Base-by-base conservation (phyloP, 1,139 yeast species). In the Hansenula anomala region DNA sequence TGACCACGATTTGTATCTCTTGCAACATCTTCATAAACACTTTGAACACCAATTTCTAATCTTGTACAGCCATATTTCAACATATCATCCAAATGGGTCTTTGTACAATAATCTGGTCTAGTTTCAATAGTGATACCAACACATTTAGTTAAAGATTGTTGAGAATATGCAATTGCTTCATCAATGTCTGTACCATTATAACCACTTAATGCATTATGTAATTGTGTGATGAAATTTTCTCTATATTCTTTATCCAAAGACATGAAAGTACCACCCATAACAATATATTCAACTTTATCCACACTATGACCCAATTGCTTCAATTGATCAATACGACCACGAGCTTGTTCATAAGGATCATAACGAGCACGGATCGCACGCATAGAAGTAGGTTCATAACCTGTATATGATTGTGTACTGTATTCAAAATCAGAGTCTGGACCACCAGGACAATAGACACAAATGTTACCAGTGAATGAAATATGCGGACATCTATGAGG, bases 201-300 rank as follows among this genome's bases (percentile, higher is more conserved):
- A 24, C 99, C 99, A 13, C 96, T 87, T 41, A 92, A 69, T 0
- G 98, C 98, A 62, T 92, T 94, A 61, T 92, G 99, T 50, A 92
- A 67, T 54, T 85, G 89, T 14, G 92, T 78, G 45, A 92, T 90
- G 54, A 92, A 94, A 36, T 72, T 76, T 59, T 92, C 98, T 43
- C 98, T 71, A 63, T 92, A 92, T 38, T 84, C 92, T 35, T 79
- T 75, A 11, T 96, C 95, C 45, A 92, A 70, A 8, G 96, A 85
- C 99, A 92, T 92, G 59, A 92, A 92, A 0, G 99, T 92, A 47
- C 99, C 99, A 39, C 99, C 99, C 99, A 92, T 92, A 50, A 92
- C 83, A 48, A 92, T 92, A 60, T 92, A 92, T 61, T 92, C 99
- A 13, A 92, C 98, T 61, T 92, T 92, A 60, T 92, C 98, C 38